Percentiles rank a stretch among this genome's conserved stretches.
Conservation (phyloP, 345 rosid species). For the Linum lewisii region DNA sequence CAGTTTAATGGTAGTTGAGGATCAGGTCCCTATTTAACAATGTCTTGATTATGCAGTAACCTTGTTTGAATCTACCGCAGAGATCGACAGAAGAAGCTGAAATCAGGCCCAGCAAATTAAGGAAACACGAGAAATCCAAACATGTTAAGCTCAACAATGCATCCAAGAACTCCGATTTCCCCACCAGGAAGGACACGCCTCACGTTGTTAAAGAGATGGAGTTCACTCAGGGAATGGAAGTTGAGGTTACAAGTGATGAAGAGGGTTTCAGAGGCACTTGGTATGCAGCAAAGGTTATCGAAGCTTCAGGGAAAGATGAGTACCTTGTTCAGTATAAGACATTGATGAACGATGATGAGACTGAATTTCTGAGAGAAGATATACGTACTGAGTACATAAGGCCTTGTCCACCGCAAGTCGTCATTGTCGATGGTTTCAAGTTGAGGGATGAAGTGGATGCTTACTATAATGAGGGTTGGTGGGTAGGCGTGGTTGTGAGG, state of each 20-base stretch:
- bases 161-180: too few species aligned
- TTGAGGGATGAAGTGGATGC: constrained; percentile 72
- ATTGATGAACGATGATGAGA: constrained; percentile 62
- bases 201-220: neutral
- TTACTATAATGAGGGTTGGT: constrained; percentile 75
- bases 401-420: constrained; percentile 50
- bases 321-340: constrained; percentile 49
- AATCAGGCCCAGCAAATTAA: neutral
- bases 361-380: constrained; percentile 59
- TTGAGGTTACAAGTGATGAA: constrained; percentile 76
- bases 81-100: constrained; percentile 3
- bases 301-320: constrained; percentile 34
- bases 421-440: constrained; percentile 31
- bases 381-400: constrained; percentile 38
- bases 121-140: neutral
- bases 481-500: constrained; percentile 60
- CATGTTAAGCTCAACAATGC: too few species aligned
- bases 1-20: neutral
- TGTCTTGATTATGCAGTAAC: too few species aligned
- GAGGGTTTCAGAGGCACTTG: constrained; percentile 85
- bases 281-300: constrained; percentile 55
- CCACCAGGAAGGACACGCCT: neutral
- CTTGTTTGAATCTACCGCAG: constrained; percentile 25
- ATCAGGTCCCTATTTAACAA: neutral
- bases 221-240: constrained; percentile 17